Evolutionary conservation across 768 basidiomycete species (phyloP), one percentile per base, ranked within the genome.

Genomic region (Psilocybe subaeruginosa): DNA sequence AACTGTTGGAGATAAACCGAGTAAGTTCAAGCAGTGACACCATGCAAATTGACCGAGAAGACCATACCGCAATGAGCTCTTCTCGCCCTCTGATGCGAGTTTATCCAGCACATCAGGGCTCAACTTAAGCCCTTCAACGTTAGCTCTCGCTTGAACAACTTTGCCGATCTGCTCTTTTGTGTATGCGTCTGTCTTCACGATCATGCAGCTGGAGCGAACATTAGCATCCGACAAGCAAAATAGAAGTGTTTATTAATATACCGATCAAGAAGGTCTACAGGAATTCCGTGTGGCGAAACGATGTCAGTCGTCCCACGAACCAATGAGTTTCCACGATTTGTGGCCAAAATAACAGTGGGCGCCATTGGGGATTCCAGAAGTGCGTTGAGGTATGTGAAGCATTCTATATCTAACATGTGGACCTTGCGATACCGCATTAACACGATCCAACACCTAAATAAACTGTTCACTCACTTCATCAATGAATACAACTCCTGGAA

Each of bases 401-500:
- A 98, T 74, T 99, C 97, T 69, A 99, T 96, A 74, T 99, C 97
- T 62, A 99, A 88, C 97, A 99, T 99, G 78, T 99, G 97, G 23
- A 99, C 97, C 95, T 97, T 69, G n/a, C 27, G n/a, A 57, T 3
- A n/a, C 48, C n/a, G 31, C 33, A 43, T 54, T 58, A 69, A 41
- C 31, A 55, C 49, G 30, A 45, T 57, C 39, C 54, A 50, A 50
- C 46, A 17, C 43, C 23, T 33, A 39, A 33, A 43, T 51, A 29
- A 63, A 23, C 47, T 33, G 19, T 51, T 53, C 59, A 70, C 84
- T 60, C 67, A 97, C 97, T 86, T 99, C 97, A 72, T 99, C 97
- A 63, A 99, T 96, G 75, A 99, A 99, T 12, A 99, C 89, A 3
- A 99, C 97, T 3, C 97, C 97, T 8, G 97, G 97, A 1, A 99